Evolutionary conservation across 768 basidiomycete species (phyloP), one percentile per base, ranked within the genome.

Genomic region (Artomyces pyxidatus): DNA sequence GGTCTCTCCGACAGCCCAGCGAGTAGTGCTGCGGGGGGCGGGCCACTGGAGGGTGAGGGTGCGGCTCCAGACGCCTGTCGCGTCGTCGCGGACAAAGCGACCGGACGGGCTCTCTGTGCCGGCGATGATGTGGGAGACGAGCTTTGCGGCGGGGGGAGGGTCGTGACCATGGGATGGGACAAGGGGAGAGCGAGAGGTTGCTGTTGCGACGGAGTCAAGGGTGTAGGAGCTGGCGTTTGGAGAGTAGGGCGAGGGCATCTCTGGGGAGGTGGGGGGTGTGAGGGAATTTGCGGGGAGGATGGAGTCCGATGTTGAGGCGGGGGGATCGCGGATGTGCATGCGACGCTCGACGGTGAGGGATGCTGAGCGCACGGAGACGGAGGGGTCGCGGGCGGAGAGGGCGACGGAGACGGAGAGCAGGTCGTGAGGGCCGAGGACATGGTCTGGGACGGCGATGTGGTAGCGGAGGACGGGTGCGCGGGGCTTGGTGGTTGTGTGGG

Each of bases 1-100:
- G 23, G 85, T 83, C 69, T 89, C 87, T 10, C 88, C 88, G 49
- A 85, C 75, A 8, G 86, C 76, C 85, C 88, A 91, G 17, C 84
- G 78, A 58, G 76, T 80, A 50, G 75, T 74, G 3, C 83, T 77
- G 59, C 81, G 84, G 47, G 75, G 65, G 29, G 77, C 74, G 12
- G 87, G 85, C 83, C 87, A 86, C 55, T 83, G 80, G 37, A 88
- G 64, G 7, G 81, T 80, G 39, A 88, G 65, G 1, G 76, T 83
- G 61, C 82, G 81, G 32, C 64, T 73, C 77, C 77, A 84, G 6
- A 79, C 64, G 29, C 83, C 83, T 37, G 74, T 65, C 1, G 71
- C 59, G 16, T n/a, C 29, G 58, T 84, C 80, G 47, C 68, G 72
- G 45, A 71, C 59, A 60, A 87, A 83, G 48, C 66, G 68, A 35